Evolutionary conservation across 2,329 filamentous ascomycete genomes (phyloP).

Genomic region (Calonectria hongkongensis): DNA sequence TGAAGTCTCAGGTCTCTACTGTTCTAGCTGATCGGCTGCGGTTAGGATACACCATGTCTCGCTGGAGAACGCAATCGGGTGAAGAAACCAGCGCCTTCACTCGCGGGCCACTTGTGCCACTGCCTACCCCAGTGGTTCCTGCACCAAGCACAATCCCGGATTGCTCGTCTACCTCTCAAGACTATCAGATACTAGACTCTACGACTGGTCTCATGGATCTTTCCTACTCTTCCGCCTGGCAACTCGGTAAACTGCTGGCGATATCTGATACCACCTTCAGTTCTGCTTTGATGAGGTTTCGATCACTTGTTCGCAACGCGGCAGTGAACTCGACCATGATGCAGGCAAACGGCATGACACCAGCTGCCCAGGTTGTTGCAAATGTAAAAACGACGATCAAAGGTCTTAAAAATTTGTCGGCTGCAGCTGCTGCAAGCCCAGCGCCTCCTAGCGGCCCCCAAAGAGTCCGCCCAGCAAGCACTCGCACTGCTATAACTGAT

Average conservation of each 20-base stretch:
- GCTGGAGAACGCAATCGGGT: constrained; percentile 13
- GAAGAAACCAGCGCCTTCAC: constrained; percentile 20
- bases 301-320: constrained; percentile 5
- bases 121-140: background rate
- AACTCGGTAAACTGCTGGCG: background rate
- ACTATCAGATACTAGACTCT: background rate
- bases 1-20: background rate
- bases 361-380: background rate
- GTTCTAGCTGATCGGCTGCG: background rate
- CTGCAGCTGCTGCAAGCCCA: background rate
- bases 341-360: constrained; percentile 1
- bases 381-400: background rate
- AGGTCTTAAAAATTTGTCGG: background rate
- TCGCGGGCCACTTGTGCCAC: constrained; percentile 3
- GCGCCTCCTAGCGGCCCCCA: background rate
- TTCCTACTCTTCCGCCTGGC: background rate
- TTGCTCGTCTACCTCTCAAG: constrained; percentile 1
- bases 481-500: background rate
- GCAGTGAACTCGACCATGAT: background rate
- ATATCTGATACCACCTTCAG: constrained; percentile 11
- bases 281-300: background rate
- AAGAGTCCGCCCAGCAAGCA: background rate
- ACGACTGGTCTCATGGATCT: background rate
- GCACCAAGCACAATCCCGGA: background rate
- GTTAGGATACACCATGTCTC: constrained; percentile 9